These are phyloP conservation scores for Botrytis tulipae DNA, from an alignment of 2,329 filamentous ascomycete genomes.

Conservation along the genomic window DNA sequence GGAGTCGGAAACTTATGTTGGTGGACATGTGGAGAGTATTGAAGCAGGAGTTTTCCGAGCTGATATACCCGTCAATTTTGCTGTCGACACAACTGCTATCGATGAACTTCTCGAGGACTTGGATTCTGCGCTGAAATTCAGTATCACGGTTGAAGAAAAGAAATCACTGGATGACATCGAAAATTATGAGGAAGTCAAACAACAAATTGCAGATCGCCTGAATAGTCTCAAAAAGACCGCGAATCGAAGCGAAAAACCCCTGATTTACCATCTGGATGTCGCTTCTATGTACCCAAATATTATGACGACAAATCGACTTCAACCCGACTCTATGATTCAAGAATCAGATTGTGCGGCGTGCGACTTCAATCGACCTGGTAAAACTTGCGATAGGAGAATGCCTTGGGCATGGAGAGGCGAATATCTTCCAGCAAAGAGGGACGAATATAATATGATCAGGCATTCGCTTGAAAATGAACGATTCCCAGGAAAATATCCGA, in stretches of 20 bases:
- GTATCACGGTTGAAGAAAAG: conserved; percentile 79
- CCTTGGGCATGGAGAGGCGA: conserved; percentile 99
- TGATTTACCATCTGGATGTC: conserved; percentile 98
- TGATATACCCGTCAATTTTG: conserved; percentile 93
- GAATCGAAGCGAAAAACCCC: conserved; percentile 77
- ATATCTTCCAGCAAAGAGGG: conserved; percentile 90
- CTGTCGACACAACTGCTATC: conserved; percentile 81
- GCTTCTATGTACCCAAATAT: conserved; percentile 99
- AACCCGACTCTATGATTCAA: conserved; percentile 98
- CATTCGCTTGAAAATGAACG: conserved; percentile 87
- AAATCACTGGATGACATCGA: conserved; percentile 75
- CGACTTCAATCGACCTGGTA: conserved; percentile 96
- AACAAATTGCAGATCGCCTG: conserved; percentile 72
- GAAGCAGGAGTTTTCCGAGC: conserved; percentile 95
- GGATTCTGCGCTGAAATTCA: conserved; percentile 86
- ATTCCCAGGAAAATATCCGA: conserved; percentile 78
- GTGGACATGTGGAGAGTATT: conserved; percentile 98
- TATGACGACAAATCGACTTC: conserved; percentile 97
- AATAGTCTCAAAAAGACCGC: conserved; percentile 75
- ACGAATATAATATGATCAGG: conserved; percentile 99
- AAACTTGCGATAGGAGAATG: conserved; percentile 90
- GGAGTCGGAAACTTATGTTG: conserved; percentile 96
- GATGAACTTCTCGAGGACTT: conserved; percentile 86
- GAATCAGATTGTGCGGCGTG: conserved; percentile 96
- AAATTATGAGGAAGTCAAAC: conserved; percentile 82